These are phyloP conservation scores for Ilyonectria mors-panacis DNA, from an alignment of 2,329 filamentous ascomycete genomes.

Conservation along the genomic window DNA sequence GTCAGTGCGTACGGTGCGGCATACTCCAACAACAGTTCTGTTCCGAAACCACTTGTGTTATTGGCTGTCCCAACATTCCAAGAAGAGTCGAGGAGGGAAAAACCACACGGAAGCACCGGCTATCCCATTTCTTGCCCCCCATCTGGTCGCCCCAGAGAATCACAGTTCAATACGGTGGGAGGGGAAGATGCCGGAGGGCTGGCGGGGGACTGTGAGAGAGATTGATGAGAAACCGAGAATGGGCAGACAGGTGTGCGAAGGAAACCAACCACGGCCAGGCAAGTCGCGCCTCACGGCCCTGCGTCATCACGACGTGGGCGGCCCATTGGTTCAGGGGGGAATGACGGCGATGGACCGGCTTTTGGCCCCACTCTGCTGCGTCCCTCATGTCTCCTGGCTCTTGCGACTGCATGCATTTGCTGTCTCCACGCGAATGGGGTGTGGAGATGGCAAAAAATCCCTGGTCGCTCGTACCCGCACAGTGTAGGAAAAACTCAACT, in stretches of 20 bases:
- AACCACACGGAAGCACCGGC: slow-evolving; percentile 14
- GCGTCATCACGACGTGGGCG: slow-evolving; percentile 45
- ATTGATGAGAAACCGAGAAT: slow-evolving; percentile 21
- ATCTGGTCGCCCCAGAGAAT: neutral
- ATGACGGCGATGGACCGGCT: slow-evolving; percentile 42
- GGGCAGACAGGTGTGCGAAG: slow-evolving; percentile 29
- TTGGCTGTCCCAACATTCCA: slow-evolving; percentile 23
- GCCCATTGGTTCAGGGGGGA: slow-evolving; percentile 41
- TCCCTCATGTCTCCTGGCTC: slow-evolving; percentile 30
- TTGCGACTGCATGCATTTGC: slow-evolving; percentile 17
- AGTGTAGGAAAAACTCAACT: slow-evolving; percentile 26
- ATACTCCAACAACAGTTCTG: neutral
- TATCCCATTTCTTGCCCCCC: neutral
- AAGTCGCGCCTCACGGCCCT: slow-evolving; percentile 37
- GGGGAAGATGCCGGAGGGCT: neutral
- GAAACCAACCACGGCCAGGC: slow-evolving; percentile 34
- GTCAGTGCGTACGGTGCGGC: neutral
- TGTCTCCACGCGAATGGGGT: slow-evolving; percentile 32
- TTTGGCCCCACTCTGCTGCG: slow-evolving; percentile 27
- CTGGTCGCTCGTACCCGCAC: slow-evolving; percentile 33
- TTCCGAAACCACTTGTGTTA: slow-evolving; percentile 23
- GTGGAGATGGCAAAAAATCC: slow-evolving; percentile 34
- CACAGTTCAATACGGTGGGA: slow-evolving; percentile 15
- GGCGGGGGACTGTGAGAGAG: neutral
- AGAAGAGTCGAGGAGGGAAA: neutral